Base-by-base conservation (phyloP, 148 eudicot genomes). In the Fagopyrum esculentum region DNA sequence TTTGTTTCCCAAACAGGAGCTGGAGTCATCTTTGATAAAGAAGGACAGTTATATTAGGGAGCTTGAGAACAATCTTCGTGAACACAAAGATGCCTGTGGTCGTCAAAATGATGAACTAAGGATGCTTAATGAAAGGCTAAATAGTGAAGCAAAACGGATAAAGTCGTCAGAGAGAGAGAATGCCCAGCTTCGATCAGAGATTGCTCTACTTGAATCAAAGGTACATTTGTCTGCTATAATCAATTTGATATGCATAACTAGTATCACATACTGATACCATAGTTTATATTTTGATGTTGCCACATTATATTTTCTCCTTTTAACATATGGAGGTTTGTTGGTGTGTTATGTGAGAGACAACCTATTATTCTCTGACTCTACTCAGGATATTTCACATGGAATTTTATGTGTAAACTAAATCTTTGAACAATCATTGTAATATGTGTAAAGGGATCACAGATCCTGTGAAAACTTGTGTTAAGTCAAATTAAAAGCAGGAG, bases 131-230 rank as follows among this genome's bases (percentile, higher is more conserved):
- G 99, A 96, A 78, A 90, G 85, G 85, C 83, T 92, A 57, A 88
- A 77, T 76, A 87, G 81, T 80, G 98, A 92, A 83, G 90, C 87
- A 47, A 88, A 90, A 82, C 84, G 86, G 84, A 83, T 88, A 57
- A 96, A 92, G 84, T 88, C 91, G 73, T 78, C 93, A 73, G 98
- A 92, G 90, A 85, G 98, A 80, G 99, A 96, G 77, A 88, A 84
- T 45, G 98, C 90, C 63, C 89, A 91, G 29, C 88, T 89, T 79
- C 97, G 92, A 75, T 89, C 98, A 40, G 93, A 96, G 80, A 92
- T 96, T 79, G 83, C 94, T 69, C 76, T 96, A 64, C 83, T 96
- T 83, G 99, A 96, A 82, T 86, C 96, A 68, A 96, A 96, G 97
- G 99, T 95, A 83, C 69, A 84, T 56, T 57, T 57, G 9, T 17